Base-by-base conservation (phyloP, 2,329 filamentous ascomycete genomes). In the Penicillium sp. region DNA sequence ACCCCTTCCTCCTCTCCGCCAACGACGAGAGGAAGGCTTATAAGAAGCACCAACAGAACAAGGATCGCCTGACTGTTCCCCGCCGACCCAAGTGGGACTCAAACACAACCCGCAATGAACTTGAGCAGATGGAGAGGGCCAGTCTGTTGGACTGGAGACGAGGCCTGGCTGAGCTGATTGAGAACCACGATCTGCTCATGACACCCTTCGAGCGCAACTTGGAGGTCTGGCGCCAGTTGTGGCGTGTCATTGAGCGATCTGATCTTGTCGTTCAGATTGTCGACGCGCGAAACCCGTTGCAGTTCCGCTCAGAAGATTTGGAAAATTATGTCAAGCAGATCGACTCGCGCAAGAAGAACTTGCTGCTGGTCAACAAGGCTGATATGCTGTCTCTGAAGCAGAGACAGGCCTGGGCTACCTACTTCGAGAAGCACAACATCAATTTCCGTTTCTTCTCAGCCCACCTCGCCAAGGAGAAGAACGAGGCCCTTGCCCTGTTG, bases 201-300 rank as follows among this genome's bases (percentile, higher is more conserved):
- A 99, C 94, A 0, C 94, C 94, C 0, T 99, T 99, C 68, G 94
- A 99, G 80, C 85, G 94, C 55, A 99, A 99, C 71, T 70, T 99
- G 57, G 95, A 99, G 69, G 94, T 99, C 27, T 99, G 94, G 94
- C 86, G 94, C 70, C 94, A 99, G 75, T 71, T 99, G 65, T 99
- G 94, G 94, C 86, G 94, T 77, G 94, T 99, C 54, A 97, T 99
- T 66, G 94, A 99, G 79, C 83, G 94, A 57, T 97, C 92, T 14
- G 94, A 99, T 73, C 78, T 99, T 39, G 85, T 99, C 3, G 94
- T 99, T 34, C 94, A 99, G 79, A 99, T 99, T 78, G 94, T 99
- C 50, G 94, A 99, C 77, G 94, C 95, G 8, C 83, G 94, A 67
- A 97, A 97, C 72, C 94, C 94, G 2, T 79, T 99, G 16, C 83